These are phyloP conservation scores for Crithidia acanthocephali DNA, from an alignment of 208 protist species.

Conservation along the genomic window DNA sequence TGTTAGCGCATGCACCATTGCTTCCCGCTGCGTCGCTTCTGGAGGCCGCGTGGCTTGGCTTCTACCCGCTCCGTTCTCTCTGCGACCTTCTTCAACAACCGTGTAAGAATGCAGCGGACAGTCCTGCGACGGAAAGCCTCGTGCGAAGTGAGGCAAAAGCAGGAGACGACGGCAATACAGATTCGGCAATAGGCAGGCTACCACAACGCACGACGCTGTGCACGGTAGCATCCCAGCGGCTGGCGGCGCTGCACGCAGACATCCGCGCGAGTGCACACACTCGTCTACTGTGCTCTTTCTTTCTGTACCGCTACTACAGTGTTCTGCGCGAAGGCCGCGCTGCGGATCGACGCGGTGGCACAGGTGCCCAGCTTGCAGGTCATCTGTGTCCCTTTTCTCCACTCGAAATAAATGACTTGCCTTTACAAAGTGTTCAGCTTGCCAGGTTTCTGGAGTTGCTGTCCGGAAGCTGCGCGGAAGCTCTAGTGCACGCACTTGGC, in stretches of 20 bases:
- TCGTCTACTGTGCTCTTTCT: slow-evolving; percentile 11
- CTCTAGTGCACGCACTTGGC: neutral
- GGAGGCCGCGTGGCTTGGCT: slow-evolving; percentile 32
- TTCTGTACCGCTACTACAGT: slow-evolving; percentile 19
- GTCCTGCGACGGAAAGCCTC: neutral
- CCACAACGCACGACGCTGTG: no score
- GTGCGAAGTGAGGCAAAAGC: no score
- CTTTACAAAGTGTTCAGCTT: neutral
- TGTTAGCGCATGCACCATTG: neutral
- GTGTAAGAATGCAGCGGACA: neutral
- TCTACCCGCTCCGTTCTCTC: slow-evolving; percentile 11
- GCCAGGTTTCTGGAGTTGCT: neutral
- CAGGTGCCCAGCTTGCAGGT: no score
- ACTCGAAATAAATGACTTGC: neutral
- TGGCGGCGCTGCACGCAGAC: neutral
- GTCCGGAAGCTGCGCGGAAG: slow-evolving; percentile 1
- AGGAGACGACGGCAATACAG: no score
- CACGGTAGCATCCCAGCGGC: neutral
- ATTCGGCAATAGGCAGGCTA: no score
- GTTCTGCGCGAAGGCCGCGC: neutral
- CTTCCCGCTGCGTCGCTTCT: slow-evolving; percentile 21
- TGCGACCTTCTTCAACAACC: neutral
- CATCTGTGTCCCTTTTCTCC: neutral
- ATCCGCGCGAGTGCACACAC: slow-evolving; percentile 3
- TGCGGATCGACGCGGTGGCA: no score